Base-by-base conservation (phyloP, 2,329 filamentous ascomycete genomes). In the Sordariomycetes sp. region DNA sequence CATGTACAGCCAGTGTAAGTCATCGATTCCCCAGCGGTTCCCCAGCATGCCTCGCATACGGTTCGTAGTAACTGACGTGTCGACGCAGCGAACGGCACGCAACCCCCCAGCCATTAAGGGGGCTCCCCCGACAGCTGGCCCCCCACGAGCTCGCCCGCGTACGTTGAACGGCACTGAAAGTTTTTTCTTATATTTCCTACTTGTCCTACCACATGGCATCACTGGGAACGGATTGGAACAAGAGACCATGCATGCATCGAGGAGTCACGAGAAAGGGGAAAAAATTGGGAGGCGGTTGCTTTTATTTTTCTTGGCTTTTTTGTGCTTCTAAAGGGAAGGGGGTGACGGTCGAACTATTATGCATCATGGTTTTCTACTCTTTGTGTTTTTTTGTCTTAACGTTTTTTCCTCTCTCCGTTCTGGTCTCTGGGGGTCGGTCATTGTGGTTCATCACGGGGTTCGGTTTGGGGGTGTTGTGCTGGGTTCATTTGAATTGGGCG, bases 1-100 rank as follows among this genome's bases (percentile, higher is more conserved):
- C 68, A 79, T 84, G 70, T 84, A 84, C 65, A 80, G 69, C 68
- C 80, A 81, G 70, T 76, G 80, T 77, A 71, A 59, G 32, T 51
- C 24, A 13, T 22, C 22, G 34, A 25, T 20, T n/a, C n/a, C 28
- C 17, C 25, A 17, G 45, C 22, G 34, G 20, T 20, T n/a, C n/a
- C 28, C 17, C 25, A 17, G 45, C 36, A 12, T 32, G 25, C 39
- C 34, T 34, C 32, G 32, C n/a, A 54, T 3, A 22, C 42, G 34
- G 32, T 36, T 10, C 51, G 17, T 15, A 56, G 54, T 15, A 50
- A 50, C 45, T 50, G 45, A 50, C 45, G 22, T 50, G 10, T 50
- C 20, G 45, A 50, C 10, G 20, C 63, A 70, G 67, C 69, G 61
- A 68, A 70, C 59, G 68, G 67, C 55, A 66, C 63, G 22, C 68